Conservation (phyloP, 2,329 filamentous ascomycete species). For the Pezicula rhizophila region DNA sequence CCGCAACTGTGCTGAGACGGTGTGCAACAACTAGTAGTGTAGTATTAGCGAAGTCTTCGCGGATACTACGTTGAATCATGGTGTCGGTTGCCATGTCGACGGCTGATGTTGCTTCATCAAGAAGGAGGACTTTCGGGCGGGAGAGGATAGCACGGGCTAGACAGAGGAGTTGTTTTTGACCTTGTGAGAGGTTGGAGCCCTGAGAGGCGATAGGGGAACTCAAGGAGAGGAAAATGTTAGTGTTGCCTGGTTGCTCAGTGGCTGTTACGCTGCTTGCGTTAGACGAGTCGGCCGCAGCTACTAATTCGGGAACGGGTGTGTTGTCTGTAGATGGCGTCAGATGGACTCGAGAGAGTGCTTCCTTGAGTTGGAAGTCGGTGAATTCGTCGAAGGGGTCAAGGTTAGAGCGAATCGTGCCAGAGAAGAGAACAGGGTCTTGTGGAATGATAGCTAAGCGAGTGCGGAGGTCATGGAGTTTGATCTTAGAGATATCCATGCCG, state of each 20-base stretch:
- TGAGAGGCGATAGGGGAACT: constrained; percentile 59
- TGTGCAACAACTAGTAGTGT: constrained; percentile 71
- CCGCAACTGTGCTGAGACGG: constrained; percentile 66
- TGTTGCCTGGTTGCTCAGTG: constrained; percentile 35
- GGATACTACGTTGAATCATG: constrained; percentile 68
- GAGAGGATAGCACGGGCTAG: constrained; percentile 64
- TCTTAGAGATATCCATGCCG: constrained; percentile 23
- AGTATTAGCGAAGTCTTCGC: constrained; percentile 61
- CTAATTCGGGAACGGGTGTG: constrained; percentile 1
- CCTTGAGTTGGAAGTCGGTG: constrained; percentile 80
- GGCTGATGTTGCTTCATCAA: constrained; percentile 70
- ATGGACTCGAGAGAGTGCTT: constrained; percentile 79
- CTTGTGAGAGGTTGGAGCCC: constrained; percentile 66
- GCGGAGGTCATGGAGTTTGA: constrained; percentile 24
- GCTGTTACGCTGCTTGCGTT: not conserved
- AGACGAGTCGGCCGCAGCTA: not conserved
- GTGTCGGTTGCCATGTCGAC: constrained; percentile 70
- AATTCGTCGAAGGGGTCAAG: constrained; percentile 84
- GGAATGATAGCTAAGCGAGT: constrained; percentile 26
- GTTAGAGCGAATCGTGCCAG: constrained; percentile 78
- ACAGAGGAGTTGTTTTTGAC: constrained; percentile 66
- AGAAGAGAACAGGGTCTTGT: constrained; percentile 76
- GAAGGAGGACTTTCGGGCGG: constrained; percentile 65
- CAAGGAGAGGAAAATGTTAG: constrained; percentile 58
- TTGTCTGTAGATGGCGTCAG: constrained; percentile 46